Evolutionary conservation across 139 green algal genomes (phyloP), one percentile per base, ranked within the genome.

Genomic region (Diplosphaera chodatii): DNA sequence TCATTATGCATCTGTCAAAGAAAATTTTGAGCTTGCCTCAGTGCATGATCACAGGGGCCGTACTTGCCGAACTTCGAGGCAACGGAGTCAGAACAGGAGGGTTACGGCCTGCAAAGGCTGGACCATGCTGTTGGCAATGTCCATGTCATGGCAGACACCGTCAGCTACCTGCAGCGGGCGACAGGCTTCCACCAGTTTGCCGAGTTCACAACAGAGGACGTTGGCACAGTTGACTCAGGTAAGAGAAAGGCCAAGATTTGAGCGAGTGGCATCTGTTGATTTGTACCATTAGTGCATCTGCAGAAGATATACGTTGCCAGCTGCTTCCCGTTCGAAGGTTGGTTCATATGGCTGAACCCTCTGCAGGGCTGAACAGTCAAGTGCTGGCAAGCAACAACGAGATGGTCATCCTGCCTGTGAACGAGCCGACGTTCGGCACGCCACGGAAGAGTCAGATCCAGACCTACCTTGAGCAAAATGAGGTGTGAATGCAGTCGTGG

Each of bases 91-190:
- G 76, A 66, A 0, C 30, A 75, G 4, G 68, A 84, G 29, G 76
- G 55, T 32, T 97, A 92, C 75, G 94, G 92, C 25, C 65, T 98
- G 55, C 56, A 79, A 64, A 82, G 95, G 2, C 70, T 98, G 40
- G 95, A 99, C 81, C 95, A 99, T 75, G 91, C 87, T 0, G 95
- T 99, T 23, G 94, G 95, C 69, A 99, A 99, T 78, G 91, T 97
- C 33, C 82, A 63, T 15, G 62, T 95, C 34, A 84, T 99, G 30
- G 34, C 89, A 4, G 77, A 88, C 63, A 69, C 83, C 2, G 76
- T 95, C 28, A 75, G 94, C n/a, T 97, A 99, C 78, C 85, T 99
- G 25, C 77, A 40, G 0, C 28, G 16, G 13, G 32, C 62, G 63
- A 68, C 82, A 79, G 94, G 94, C 62, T 96, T 96, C 74, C 94